These are phyloP conservation scores for Claviceps pazoutovae DNA, from an alignment of 2,329 filamentous ascomycete genomes.

Conservation along the genomic window DNA sequence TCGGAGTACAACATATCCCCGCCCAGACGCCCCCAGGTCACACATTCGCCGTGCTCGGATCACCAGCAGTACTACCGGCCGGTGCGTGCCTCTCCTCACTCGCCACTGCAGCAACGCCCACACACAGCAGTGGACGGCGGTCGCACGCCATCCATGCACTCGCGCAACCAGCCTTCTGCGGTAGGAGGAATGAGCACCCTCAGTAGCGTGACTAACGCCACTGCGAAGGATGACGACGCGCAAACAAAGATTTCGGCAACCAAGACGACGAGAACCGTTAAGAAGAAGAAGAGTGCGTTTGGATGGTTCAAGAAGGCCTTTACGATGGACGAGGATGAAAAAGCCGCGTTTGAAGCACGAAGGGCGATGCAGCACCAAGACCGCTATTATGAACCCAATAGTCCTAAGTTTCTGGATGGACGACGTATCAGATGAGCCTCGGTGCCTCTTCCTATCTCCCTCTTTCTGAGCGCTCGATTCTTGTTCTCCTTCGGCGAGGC, in stretches of 20 bases:
- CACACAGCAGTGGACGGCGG: constrained; percentile 32
- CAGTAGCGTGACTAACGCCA: constrained; percentile 38
- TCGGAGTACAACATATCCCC: constrained; percentile 17
- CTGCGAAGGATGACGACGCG: constrained; percentile 25
- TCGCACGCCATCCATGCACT: constrained; percentile 23
- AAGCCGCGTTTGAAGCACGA: constrained; percentile 42
- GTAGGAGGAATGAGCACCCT: constrained; percentile 42
- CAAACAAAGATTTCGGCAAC: constrained; percentile 14
- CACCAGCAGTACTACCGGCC: constrained; percentile 43
- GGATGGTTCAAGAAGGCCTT: constrained; percentile 58
- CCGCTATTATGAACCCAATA: constrained; percentile 35
- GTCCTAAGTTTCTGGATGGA: constrained; percentile 42
- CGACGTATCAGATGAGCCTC: constrained; percentile 25
- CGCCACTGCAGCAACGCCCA: constrained; percentile 45
- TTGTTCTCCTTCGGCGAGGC: background rate
- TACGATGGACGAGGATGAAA: constrained; percentile 49
- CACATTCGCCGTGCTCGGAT: constrained; percentile 22
- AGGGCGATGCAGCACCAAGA: constrained; percentile 31
- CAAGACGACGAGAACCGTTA: constrained; percentile 28
- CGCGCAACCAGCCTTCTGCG: constrained; percentile 36
- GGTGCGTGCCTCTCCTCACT: constrained; percentile 48
- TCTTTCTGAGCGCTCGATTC: background rate
- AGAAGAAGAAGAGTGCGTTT: constrained; percentile 55
- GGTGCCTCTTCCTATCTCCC: background rate
- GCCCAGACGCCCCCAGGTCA: constrained; percentile 11